Evolutionary conservation across 805 yeast genomes (phyloP).

Genomic region (Citeromyces nyonsensis): DNA sequence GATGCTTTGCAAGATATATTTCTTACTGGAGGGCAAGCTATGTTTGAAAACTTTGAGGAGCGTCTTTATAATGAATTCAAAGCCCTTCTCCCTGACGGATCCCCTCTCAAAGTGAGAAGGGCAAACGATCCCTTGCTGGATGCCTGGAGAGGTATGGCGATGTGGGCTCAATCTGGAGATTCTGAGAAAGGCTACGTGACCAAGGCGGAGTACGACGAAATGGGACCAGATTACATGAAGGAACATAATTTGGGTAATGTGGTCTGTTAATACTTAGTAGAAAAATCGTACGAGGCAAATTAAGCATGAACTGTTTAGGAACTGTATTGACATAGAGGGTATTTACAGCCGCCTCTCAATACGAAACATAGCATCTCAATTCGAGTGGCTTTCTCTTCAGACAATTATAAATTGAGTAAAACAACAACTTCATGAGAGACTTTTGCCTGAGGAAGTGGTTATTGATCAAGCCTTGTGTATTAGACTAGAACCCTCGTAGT

Average conservation of each 20-base stretch:
- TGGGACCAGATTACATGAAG: constrained; percentile 78
- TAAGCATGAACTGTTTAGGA: too few species aligned
- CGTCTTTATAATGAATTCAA: constrained; percentile 61
- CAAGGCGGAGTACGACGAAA: constrained; percentile 66
- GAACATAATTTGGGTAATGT: constrained; percentile 62
- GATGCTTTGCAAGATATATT: constrained; percentile 50
- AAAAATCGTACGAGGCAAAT: too few species aligned
- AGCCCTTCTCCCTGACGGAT: constrained; percentile 52
- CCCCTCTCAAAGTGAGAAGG: constrained; percentile 39
- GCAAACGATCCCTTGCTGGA: constrained; percentile 64
- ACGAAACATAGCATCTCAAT: too few species aligned
- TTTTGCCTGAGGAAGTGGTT: too few species aligned
- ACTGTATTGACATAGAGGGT: too few species aligned
- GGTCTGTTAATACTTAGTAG: constrained; percentile 7
- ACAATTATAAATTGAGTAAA: too few species aligned
- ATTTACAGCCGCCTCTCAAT: too few species aligned
- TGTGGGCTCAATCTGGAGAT: constrained; percentile 43
- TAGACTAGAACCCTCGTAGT: too few species aligned
- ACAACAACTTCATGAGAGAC: too few species aligned
- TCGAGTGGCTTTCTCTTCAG: too few species aligned
- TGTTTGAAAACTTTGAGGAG: constrained; percentile 45
- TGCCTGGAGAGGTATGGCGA: constrained; percentile 91
- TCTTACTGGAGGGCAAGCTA: constrained; percentile 75
- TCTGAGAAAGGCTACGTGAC: constrained; percentile 34
- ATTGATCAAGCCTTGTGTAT: too few species aligned